Conservation (phyloP, 441 rosid species). For the Dalechampia spathulata region DNA sequence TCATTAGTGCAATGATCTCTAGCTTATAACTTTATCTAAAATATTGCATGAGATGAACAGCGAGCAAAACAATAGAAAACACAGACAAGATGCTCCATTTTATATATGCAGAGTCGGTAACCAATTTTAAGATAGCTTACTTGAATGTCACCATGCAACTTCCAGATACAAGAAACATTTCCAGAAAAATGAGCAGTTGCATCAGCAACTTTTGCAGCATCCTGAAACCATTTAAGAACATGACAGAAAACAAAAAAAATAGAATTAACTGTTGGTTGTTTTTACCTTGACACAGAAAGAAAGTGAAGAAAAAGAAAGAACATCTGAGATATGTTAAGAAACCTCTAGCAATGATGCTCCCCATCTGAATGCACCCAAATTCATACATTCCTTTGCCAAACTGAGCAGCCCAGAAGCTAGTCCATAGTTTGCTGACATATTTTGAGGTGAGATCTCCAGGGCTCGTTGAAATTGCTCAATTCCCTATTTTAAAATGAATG, state of each 20-base stretch:
- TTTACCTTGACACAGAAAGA: neutral
- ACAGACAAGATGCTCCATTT: neutral
- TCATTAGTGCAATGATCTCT: neutral
- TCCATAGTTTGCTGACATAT: slow-evolving; percentile 73
- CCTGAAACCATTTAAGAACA: slow-evolving; percentile 47
- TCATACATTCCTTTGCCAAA: slow-evolving; percentile 75
- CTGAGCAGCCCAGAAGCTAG: slow-evolving; percentile 80
- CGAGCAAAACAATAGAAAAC: neutral
- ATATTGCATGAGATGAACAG: neutral
- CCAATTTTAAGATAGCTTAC: slow-evolving; percentile 21
- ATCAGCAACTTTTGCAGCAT: slow-evolving; percentile 55
- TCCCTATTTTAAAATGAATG: slow-evolving; percentile 46
- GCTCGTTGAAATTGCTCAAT: slow-evolving; percentile 79
- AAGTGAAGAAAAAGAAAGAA: slow-evolving; percentile 1
- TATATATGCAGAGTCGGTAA: neutral
- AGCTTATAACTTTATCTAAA: neutral
- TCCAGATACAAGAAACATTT: slow-evolving; percentile 75
- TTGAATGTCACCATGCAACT: slow-evolving; percentile 87
- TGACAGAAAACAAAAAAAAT: no score
- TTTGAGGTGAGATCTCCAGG: slow-evolving; percentile 62
- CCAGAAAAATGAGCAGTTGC: slow-evolving; percentile 43
- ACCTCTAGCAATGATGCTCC: slow-evolving; percentile 87
- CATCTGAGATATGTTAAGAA: slow-evolving; percentile 14
- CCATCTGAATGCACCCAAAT: slow-evolving; percentile 83
- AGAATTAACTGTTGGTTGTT: slow-evolving; percentile 9